Evolutionary conservation across 345 rosid species (phyloP), one percentile per base, ranked within the genome.

Genomic region (Gossypium bickii): DNA sequence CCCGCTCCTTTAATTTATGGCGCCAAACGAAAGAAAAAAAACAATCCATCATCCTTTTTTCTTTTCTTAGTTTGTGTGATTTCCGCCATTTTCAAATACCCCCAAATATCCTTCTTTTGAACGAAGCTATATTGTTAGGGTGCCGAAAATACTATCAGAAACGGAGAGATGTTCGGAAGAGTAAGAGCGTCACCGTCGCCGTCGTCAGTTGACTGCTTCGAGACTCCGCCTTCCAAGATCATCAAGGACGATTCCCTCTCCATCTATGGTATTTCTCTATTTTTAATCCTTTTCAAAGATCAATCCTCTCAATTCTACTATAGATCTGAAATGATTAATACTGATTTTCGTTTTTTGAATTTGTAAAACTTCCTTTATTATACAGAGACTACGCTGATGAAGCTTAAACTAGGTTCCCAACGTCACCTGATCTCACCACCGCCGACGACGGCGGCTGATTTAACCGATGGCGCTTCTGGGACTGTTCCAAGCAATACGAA

Each of bases 161-260:
- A 53, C 62, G 57, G 56, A 29, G 55, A 12, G 27, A 92, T 94
- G 98, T 87, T 90, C 8, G 97, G 98, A 16, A 87, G 96, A 77
- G 79, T 93, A 71, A 87, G 97, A 78, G 79, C 84, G 51, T 79
- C 94, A 27, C 77, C 83, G 64, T 80, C 90, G 24, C 85, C 93
- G 1, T 85, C 94, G 27, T 67, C 97, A 44, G 81, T 83, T 29
- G 96, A 88, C 18, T 53, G 74, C 74, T 70, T 90, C 76, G 93
- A 89, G 78, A 82, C 87, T 72, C 83, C 83, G 9, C 85, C 93
- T 48, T 74, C 96, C 44, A 91, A 93, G 84, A 78, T 90, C 78
- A 80, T 90, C 86, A 93, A 89, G 77, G 89, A 85, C 80, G 94
- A 92, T 82, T 84, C 88, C 75, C 87, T 94, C 84, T 94, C 98